Base-by-base conservation (phyloP, 352 stramenopile genomes). In the Phytophthora colocasiae region DNA sequence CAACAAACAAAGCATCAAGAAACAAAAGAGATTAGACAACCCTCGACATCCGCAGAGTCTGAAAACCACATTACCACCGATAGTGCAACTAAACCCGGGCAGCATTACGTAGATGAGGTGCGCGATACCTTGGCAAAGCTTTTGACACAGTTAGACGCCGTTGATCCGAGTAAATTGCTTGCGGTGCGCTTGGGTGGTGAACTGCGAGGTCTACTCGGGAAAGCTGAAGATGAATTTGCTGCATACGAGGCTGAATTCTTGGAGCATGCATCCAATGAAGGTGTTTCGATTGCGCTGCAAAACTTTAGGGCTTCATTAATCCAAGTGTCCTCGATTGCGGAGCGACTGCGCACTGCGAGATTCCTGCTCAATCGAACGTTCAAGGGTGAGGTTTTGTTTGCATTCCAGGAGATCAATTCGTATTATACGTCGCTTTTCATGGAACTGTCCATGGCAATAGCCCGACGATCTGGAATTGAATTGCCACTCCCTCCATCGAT, bases 341-440 rank as follows among this genome's bases (percentile, higher is more conserved):
- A 80, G 57, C 74, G 82, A 14, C 66, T 91, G 14, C 78, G 82
- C 12, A 79, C 69, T 3, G 75, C 83, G 29, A 92, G 88, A 43
- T 90, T 91, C 56, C 43, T 94, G 53, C 75, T 94, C 22, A 94
- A 94, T 59, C 82, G 78, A 58, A 87, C 82, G 11, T 92, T 93
- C 34, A 94, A 94, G 70, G 67, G 70, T 17, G 82, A 91, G 22
- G 73, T 92, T 17, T 63, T 86, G 15, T 94, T 94, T 55, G 86
- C 86, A 3, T 94, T 94, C 54, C 86, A 94, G 53, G 86, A 94
- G 63, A 93, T 93, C 67, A 93, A 91, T 47, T 89, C 86, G 59
- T 92, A 93, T 61, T 94, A 94, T 72, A 90, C 81, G 22, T 91
- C 82, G 15, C 70, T 92, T 5, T 94, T 94, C 61, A 93, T 92